Evolutionary conservation across 805 yeast species (phyloP).

Genomic region (Cyberlindnera misumaiensis): DNA sequence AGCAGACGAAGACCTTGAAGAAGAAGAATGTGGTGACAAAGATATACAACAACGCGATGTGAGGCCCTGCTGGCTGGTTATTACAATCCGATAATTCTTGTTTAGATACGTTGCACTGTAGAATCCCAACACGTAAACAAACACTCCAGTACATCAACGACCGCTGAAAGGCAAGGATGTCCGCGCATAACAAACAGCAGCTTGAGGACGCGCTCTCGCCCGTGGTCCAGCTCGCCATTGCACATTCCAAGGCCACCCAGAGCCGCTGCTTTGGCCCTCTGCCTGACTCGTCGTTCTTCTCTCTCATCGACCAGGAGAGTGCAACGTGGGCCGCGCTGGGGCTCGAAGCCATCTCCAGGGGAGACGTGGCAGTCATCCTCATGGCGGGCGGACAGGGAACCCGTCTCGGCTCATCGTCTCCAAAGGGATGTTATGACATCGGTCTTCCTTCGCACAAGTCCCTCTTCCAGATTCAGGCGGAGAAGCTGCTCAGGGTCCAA

Average conservation of each 20-base stretch:
- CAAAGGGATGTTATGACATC: constrained; percentile 92
- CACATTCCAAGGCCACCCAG: constrained; percentile 25
- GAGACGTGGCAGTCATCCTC: constrained; percentile 80
- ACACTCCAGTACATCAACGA: not conserved
- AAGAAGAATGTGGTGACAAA: constrained; percentile 3
- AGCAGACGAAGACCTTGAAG: constrained; percentile 12
- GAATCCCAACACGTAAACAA: not conserved
- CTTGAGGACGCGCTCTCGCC: constrained; percentile 21
- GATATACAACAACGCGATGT: constrained; percentile 3
- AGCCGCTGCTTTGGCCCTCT: constrained; percentile 35
- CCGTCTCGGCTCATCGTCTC: constrained; percentile 79
- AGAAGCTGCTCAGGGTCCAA: constrained; percentile 64
- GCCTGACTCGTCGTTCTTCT: constrained; percentile 44
- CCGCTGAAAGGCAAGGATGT: constrained; percentile 6
- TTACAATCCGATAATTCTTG: not conserved
- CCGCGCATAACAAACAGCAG: constrained; percentile 7
- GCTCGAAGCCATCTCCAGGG: constrained; percentile 54
- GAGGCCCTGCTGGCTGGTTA: too few species aligned
- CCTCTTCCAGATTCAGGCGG: constrained; percentile 89
- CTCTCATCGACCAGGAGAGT: constrained; percentile 31
- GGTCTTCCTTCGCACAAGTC: constrained; percentile 79
- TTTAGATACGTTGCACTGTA: not conserved
- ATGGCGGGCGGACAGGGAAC: constrained; percentile 99
- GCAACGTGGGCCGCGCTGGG: constrained; percentile 38
- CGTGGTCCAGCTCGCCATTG: constrained; percentile 33